Evolutionary conservation across 768 basidiomycete species (phyloP).

Genomic region (Lentinula edodes): DNA sequence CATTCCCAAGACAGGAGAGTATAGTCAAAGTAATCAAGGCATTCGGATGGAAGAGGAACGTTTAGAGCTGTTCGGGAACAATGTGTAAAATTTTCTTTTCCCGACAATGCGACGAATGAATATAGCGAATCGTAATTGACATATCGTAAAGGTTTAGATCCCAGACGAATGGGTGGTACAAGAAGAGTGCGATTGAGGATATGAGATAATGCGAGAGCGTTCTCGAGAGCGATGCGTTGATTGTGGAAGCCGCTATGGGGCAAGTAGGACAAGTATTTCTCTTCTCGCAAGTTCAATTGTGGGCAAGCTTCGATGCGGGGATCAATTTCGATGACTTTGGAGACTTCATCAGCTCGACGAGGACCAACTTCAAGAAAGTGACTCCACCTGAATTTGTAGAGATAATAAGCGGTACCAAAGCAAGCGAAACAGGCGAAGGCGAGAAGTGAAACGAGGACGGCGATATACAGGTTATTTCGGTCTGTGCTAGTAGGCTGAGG

Average conservation of each 20-base stretch:
- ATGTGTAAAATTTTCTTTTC: conserved; percentile 47
- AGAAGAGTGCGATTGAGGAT: conserved; percentile 74
- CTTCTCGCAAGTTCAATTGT: conserved; percentile 16
- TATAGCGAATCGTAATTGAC: conserved; percentile 45
- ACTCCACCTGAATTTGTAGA: conserved; percentile 59
- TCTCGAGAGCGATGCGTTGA: conserved; percentile 82
- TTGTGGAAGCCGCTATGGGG: conserved; percentile 86
- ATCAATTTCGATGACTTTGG: conserved; percentile 26
- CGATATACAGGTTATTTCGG: conserved; percentile 27
- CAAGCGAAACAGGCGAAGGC: conserved; percentile 42
- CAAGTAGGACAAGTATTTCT: conserved; percentile 63
- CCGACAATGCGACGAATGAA: conserved; percentile 38
- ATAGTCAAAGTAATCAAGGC: conserved; percentile 52
- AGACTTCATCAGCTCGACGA: conserved; percentile 24
- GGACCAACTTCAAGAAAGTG: conserved; percentile 12
- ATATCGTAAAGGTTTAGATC: conserved; percentile 55
- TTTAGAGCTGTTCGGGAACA: conserved; percentile 35
- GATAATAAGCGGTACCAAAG: conserved; percentile 59
- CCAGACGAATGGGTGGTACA: conserved; percentile 70
- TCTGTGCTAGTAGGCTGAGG: conserved; percentile 5
- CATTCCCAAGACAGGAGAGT: conserved; percentile 67
- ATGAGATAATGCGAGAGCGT: conserved; percentile 68
- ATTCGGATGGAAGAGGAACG: conserved; percentile 45
- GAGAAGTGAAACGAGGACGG: conserved; percentile 41
- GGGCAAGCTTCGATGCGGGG: conserved; percentile 8